These are phyloP conservation scores for Ogataea dorogensis DNA, from an alignment of 805 yeast genomes.

Conservation along the genomic window DNA sequence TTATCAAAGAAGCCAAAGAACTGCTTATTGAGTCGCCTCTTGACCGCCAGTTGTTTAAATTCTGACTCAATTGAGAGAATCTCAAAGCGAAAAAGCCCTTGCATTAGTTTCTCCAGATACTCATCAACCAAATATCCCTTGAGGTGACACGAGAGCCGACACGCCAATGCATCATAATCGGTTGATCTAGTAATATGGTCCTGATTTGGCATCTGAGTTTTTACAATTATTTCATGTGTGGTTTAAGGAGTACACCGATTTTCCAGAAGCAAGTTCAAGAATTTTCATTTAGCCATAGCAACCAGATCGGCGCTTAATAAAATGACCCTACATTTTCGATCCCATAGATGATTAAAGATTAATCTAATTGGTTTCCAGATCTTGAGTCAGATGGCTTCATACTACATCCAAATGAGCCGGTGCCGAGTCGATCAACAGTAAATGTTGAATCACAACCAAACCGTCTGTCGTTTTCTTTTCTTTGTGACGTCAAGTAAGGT, in stretches of 20 bases:
- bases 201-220: slow-evolving; percentile 3
- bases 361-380: no score
- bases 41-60: slow-evolving; percentile 31
- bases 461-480: neutral
- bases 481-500: slow-evolving; percentile 11
- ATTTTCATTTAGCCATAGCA: no score
- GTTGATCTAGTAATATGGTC: slow-evolving; percentile 39
- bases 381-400: neutral
- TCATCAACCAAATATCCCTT: slow-evolving; percentile 48
- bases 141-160: slow-evolving; percentile 53
- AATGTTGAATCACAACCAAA: neutral
- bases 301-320: no score
- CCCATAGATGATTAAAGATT: no score
- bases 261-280: no score
- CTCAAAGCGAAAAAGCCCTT: slow-evolving; percentile 38
- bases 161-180: slow-evolving; percentile 69
- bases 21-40: slow-evolving; percentile 38
- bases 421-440: neutral
- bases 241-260: slow-evolving; percentile 2
- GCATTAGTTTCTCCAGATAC: slow-evolving; percentile 34
- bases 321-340: no score
- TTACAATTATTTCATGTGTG: neutral
- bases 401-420: neutral
- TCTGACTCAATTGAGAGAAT: slow-evolving; percentile 39
- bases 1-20: slow-evolving; percentile 35